A percentile compares a stretch with the other conserved stretches of the same genome.
Conservation (phyloP, 2,329 filamentous ascomycete species). For the Fusarium tricinctum region DNA sequence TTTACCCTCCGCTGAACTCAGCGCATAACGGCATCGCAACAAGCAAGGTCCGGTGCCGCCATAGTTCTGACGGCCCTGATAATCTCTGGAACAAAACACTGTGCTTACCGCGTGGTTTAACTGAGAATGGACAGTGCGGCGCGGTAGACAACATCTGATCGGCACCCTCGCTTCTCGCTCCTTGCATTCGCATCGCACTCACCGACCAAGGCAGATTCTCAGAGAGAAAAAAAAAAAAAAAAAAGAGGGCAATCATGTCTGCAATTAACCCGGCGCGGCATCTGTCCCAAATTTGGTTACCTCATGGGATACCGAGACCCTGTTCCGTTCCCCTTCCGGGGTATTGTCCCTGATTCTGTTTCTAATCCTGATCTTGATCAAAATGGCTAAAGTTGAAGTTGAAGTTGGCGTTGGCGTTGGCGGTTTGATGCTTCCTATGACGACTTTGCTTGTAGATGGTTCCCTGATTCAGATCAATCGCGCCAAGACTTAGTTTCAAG, state of each 20-base stretch:
- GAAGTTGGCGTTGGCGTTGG: conserved; percentile 18
- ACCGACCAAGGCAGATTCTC: conserved; percentile 34
- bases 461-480: conserved; percentile 33
- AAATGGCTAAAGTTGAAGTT: conserved; percentile 25
- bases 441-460: conserved; percentile 32
- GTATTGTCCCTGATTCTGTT: conserved; percentile 10
- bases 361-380: conserved; percentile 6
- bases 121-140: conserved; percentile 2
- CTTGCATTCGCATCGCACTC: neutral
- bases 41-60: conserved; percentile 30
- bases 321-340: conserved; percentile 21
- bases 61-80: conserved; percentile 11
- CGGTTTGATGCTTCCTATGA: conserved; percentile 28
- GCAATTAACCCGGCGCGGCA: conserved; percentile 31
- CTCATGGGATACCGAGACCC: conserved; percentile 8
- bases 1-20: neutral
- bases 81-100: conserved; percentile 8
- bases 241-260: conserved; percentile 8
- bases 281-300: conserved; percentile 27
- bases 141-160: conserved; percentile 7
- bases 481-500: conserved; percentile 23
- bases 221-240: neutral
- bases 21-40: conserved; percentile 26
- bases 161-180: neutral
- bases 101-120: neutral